A percentile compares a stretch with the other conserved stretches of the same genome.
These are phyloP conservation scores for Leccinum boreale DNA, from an alignment of 768 basidiomycete species.

Conservation along the genomic window DNA sequence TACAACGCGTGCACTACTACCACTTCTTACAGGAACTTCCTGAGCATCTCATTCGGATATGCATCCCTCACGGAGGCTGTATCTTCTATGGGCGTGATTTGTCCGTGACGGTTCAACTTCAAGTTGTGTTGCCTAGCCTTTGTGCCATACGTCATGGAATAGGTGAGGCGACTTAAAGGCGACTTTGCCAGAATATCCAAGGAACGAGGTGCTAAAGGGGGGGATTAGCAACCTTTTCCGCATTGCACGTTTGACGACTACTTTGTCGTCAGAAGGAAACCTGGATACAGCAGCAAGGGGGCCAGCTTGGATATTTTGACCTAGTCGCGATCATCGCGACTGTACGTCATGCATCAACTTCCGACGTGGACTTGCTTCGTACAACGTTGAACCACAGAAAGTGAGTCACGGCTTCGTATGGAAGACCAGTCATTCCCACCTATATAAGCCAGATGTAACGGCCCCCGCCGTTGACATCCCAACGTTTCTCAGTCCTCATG, in stretches of 20 bases:
- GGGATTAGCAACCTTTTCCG: too few species aligned
- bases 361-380: neutral
- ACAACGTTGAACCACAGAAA: neutral
- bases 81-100: too few species aligned
- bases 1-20: too few species aligned
- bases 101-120: neutral
- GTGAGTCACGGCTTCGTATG: neutral
- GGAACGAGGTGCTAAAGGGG: neutral
- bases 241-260: neutral
- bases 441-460: slow-evolving; percentile 11
- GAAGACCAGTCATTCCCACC: neutral
- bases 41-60: too few species aligned
- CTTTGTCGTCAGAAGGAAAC: neutral
- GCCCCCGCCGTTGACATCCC: neutral
- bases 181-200: neutral
- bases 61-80: too few species aligned
- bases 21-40: too few species aligned
- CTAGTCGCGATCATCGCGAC: neutral
- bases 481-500: neutral
- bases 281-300: neutral
- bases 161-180: neutral
- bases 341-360: neutral
- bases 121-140: neutral
- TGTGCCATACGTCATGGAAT: neutral
- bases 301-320: neutral